A percentile compares a stretch with the other conserved stretches of the same genome.
phyloP scores from a whole-genome alignment of 2,329 filamentous ascomycete species.

The Colletotrichum gloeosporioides region DNA sequence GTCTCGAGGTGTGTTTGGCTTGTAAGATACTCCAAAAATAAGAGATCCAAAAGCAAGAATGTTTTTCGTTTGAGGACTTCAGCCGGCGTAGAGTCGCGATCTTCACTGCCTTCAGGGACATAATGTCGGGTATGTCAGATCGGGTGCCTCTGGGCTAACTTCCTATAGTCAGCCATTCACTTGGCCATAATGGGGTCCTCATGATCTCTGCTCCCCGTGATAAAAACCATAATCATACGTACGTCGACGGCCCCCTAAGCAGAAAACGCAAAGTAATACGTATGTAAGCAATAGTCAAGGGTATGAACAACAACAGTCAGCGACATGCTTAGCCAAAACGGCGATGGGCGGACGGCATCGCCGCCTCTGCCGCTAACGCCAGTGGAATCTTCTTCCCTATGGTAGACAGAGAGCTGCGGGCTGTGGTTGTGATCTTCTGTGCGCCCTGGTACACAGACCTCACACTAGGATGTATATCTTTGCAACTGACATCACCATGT shows the following conservation, averaged over 20 bases:
- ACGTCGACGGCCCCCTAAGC: background rate
- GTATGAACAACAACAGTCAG: background rate
- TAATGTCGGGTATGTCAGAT: rapidly evolving
- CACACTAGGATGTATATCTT: background rate
- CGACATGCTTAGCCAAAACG: background rate
- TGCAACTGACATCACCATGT: background rate
- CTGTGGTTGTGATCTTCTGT: background rate
- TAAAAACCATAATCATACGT: background rate
- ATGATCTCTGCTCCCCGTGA: background rate
- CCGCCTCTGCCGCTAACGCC: background rate
- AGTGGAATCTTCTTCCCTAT: background rate
- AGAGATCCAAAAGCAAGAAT: background rate
- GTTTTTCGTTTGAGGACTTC: background rate
- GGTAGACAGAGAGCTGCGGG: background rate
- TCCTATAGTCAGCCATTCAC: background rate
- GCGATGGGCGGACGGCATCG: background rate
- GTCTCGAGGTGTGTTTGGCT: background rate
- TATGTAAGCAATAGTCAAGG: background rate
- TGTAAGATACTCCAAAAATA: background rate
- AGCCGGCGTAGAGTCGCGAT: background rate
- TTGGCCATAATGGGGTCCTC: background rate
- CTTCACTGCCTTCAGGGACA: background rate
- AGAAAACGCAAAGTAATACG: rapidly evolving
- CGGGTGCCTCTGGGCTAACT: background rate
- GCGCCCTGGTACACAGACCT: background rate